Conservation (phyloP, 192 early-diverging fungal genomes). For the Phlyctochytrium arcticum region DNA sequence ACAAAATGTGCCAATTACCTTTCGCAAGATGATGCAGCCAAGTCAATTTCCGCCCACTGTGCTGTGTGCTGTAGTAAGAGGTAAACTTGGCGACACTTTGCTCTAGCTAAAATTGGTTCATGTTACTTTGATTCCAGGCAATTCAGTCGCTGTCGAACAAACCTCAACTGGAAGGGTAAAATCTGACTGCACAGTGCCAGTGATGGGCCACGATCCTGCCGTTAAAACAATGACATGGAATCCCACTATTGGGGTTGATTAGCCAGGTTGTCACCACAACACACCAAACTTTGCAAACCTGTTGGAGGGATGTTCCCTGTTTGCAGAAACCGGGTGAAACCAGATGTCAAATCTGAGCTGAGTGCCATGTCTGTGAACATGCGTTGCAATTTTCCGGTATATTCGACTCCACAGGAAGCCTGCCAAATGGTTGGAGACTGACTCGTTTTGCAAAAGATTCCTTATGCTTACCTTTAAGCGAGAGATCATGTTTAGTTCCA, state of each 20-base stretch:
- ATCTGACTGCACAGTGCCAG: conserved; percentile 19
- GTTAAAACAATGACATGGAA: conserved; percentile 74
- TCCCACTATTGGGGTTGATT: too few species aligned
- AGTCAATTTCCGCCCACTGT: conserved; percentile 71
- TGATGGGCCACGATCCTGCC: conserved; percentile 77
- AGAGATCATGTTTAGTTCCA: conserved; percentile 77
- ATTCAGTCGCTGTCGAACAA: neutral
- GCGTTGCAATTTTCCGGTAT: conserved; percentile 75
- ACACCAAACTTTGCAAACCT: too few species aligned
- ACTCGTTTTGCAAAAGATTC: neutral
- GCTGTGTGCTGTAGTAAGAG: conserved; percentile 63
- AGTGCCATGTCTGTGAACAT: conserved; percentile 87
- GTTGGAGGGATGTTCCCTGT: conserved; percentile 15
- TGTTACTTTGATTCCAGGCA: neutral
- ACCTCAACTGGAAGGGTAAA: conserved; percentile 47
- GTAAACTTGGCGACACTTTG: conserved; percentile 64
- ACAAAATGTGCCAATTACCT: conserved; percentile 39
- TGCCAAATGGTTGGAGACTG: neutral
- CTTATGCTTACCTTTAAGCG: conserved; percentile 57
- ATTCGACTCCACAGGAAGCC: conserved; percentile 79
- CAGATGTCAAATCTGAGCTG: conserved; percentile 61
- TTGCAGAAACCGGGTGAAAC: conserved; percentile 42
- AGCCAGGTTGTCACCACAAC: too few species aligned
- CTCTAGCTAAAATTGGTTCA: conserved; percentile 49
- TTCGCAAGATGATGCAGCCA: conserved; percentile 80